Conservation (phyloP, 306 rosid genomes). For the Vigna unguiculata region DNA sequence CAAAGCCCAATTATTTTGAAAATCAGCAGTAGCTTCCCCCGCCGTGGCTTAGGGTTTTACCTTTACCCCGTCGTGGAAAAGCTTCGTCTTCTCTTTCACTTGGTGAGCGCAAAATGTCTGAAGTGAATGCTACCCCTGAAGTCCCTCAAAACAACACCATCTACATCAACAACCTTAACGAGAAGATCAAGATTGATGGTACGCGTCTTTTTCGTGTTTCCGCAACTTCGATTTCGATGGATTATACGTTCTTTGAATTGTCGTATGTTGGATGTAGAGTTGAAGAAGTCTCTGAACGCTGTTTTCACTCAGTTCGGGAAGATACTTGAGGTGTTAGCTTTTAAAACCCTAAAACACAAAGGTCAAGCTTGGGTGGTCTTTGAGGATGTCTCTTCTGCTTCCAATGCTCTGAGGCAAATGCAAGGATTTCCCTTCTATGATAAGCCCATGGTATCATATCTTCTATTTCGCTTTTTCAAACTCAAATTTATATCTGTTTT, state of each 20-base stretch:
- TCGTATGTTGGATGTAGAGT: conserved; percentile 54
- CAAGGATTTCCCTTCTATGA: conserved; percentile 98
- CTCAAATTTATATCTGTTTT: neutral
- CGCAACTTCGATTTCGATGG: neutral
- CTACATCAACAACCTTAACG: conserved; percentile 94
- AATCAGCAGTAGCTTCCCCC: conserved; percentile 34
- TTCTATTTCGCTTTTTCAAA: neutral
- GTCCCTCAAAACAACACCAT: conserved; percentile 73
- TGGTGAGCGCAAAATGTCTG: conserved; percentile 59
- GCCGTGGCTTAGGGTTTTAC: conserved; percentile 38
- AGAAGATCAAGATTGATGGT: conserved; percentile 97
- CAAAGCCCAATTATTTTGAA: conserved; percentile 31
- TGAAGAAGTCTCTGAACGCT: conserved; percentile 89
- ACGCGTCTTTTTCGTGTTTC: neutral
- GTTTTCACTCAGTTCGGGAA: conserved; percentile 98
- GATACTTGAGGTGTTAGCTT: conserved; percentile 88
- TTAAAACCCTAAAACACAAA: conserved; percentile 91
- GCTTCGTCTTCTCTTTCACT: neutral
- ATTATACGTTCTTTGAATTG: neutral
- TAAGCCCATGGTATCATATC: conserved; percentile 83
- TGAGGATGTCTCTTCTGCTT: conserved; percentile 84
- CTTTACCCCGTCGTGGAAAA: conserved; percentile 35
- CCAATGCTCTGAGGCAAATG: conserved; percentile 96
- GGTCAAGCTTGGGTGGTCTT: conserved; percentile 99
- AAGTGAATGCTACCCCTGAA: conserved; percentile 61